phyloP scores from a whole-genome alignment of 2,329 filamentous ascomycete genomes.

The Cyanodermella asteris region DNA sequence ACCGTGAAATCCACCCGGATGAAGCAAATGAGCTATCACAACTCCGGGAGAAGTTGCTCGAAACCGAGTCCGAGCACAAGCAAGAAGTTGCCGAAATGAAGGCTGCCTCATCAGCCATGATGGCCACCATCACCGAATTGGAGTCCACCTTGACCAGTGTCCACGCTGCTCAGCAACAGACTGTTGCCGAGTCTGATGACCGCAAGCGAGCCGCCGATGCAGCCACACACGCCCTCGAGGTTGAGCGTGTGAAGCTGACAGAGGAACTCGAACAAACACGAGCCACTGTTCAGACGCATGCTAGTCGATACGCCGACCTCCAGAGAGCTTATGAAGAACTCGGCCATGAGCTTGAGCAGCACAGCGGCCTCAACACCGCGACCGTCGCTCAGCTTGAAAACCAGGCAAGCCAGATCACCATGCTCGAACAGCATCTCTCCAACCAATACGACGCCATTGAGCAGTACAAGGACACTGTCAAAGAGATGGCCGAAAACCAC shows the following conservation, averaged over 20 bases:
- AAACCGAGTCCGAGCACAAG: conserved; percentile 51
- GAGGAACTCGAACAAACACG: too few relatives aligned
- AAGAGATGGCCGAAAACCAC: conserved; percentile 31
- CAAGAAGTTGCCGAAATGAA: conserved; percentile 48
- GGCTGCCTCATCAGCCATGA: conserved; percentile 49
- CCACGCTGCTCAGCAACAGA: conserved; percentile 19
- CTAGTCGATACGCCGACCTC: too few relatives aligned
- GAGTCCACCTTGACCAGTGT: conserved; percentile 41
- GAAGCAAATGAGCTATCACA: conserved; percentile 6
- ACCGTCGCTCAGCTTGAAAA: conserved; percentile 27
- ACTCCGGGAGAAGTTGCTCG: conserved; percentile 31
- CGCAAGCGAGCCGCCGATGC: conserved; percentile 10
- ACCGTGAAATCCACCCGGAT: conserved; percentile 8
- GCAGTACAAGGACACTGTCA: conserved; percentile 30
- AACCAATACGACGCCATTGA: conserved; percentile 32
- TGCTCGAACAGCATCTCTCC: conserved; percentile 34
- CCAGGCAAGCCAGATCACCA: conserved; percentile 28
- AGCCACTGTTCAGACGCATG: too few relatives aligned
- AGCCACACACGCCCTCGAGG: neutral
- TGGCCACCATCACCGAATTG: conserved; percentile 49
- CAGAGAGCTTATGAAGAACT: too few relatives aligned
- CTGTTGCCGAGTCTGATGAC: conserved; percentile 10
- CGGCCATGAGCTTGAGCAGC: too few relatives aligned
- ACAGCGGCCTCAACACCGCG: conserved; percentile 36
- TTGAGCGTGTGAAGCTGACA: conserved; percentile 3